Conservation (phyloP, 2,329 filamentous ascomycete species). For the Huntiella savannae region DNA sequence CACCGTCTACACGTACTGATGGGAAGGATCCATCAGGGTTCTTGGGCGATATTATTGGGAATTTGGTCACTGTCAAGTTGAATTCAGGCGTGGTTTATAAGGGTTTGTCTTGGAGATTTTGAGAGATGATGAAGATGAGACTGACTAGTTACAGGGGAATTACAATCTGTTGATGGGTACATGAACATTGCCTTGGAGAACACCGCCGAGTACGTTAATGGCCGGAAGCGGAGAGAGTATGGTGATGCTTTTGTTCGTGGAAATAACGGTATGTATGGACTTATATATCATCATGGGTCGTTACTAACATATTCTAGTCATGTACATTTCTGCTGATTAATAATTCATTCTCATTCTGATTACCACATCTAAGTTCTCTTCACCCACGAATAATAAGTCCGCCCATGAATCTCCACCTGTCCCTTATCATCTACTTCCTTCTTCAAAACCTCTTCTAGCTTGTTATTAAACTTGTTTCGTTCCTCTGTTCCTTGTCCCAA, state of each 20-base stretch:
- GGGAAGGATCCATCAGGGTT: constrained; percentile 89
- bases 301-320: constrained; percentile 28
- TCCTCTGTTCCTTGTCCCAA: constrained; percentile 27
- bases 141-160: constrained; percentile 43
- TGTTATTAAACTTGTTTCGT: constrained; percentile 27
- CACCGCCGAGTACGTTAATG: constrained; percentile 79
- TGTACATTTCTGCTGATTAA: constrained; percentile 51
- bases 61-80: constrained; percentile 85
- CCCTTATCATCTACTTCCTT: constrained; percentile 39
- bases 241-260: constrained; percentile 91
- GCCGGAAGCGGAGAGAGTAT: constrained; percentile 62
- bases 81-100: constrained; percentile 99
- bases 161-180: constrained; percentile 94
- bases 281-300: neutral
- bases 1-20: constrained; percentile 40
- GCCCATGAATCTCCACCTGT: constrained; percentile 43
- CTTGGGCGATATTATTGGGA: constrained; percentile 82
- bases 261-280: constrained; percentile 59
- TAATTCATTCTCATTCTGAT: constrained; percentile 10
- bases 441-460: constrained; percentile 35
- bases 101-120: constrained; percentile 34
- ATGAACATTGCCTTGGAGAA: constrained; percentile 99
- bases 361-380: constrained; percentile 20
- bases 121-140: neutral
- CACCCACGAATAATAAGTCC: constrained; percentile 46